Conservation (phyloP, 768 basidiomycete genomes). For the Boletus rex-veris region DNA sequence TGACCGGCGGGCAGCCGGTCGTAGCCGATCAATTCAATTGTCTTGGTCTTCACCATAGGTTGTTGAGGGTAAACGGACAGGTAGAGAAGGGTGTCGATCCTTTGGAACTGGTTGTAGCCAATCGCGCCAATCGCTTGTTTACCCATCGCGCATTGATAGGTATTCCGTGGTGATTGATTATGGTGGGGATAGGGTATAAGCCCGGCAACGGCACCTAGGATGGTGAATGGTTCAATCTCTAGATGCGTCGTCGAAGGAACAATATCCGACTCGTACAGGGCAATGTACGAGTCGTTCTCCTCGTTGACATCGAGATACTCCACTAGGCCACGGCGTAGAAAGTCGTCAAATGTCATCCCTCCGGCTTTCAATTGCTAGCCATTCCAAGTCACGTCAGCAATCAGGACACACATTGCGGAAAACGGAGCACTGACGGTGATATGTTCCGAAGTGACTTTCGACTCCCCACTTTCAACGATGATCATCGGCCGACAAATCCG, state of each 20-base stretch:
- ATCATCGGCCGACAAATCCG: constrained; percentile 97
- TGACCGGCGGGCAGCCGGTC: constrained; percentile 96
- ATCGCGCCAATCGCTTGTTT: constrained; percentile 99
- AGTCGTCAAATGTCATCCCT: constrained; percentile 85
- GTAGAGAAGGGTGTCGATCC: constrained; percentile 98
- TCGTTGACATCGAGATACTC: constrained; percentile 99
- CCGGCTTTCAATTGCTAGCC: constrained; percentile 75
- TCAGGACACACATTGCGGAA: neutral
- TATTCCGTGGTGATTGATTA: constrained; percentile 98
- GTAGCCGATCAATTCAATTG: constrained; percentile 95
- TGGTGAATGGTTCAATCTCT: constrained; percentile 97
- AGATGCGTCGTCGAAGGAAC: constrained; percentile 84
- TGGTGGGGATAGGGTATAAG: constrained; percentile 99
- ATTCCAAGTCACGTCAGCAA: constrained; percentile 7
- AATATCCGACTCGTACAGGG: constrained; percentile 89
- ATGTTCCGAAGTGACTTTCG: constrained; percentile 78
- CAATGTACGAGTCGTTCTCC: constrained; percentile 96
- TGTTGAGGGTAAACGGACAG: constrained; percentile 97
- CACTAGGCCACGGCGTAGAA: constrained; percentile 85
- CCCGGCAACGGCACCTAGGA: constrained; percentile 96
- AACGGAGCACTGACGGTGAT: constrained; percentile 49
- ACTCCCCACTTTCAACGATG: constrained; percentile 81
- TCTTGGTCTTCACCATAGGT: constrained; percentile 99
- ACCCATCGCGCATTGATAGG: constrained; percentile 99
- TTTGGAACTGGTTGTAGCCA: constrained; percentile 94